Evolutionary conservation across 2,329 filamentous ascomycete genomes (phyloP).

Genomic region (Hymenoscyphus linearis): DNA sequence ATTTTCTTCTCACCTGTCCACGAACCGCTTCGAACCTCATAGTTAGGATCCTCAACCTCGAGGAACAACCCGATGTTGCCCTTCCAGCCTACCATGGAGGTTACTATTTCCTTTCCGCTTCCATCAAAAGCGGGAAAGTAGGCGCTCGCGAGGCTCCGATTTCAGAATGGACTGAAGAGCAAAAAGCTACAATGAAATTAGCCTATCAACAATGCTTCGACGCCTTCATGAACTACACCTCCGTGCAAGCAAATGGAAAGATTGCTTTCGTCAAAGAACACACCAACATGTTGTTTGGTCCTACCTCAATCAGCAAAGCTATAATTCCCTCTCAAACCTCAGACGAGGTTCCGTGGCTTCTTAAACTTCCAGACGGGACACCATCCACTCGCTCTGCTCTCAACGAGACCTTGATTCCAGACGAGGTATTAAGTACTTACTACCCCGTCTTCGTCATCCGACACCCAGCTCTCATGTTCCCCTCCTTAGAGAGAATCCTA

Average conservation of each 20-base stretch:
- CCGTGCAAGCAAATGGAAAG: conserved; percentile 26
- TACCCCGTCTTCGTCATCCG: conserved; percentile 35
- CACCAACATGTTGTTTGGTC: conserved; percentile 28
- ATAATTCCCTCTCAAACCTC: conserved; percentile 7
- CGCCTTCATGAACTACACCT: conserved; percentile 23
- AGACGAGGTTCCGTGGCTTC: conserved; percentile 2
- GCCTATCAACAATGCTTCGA: conserved; percentile 29
- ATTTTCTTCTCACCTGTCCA: conserved; percentile 4
- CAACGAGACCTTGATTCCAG: conserved; percentile 33
- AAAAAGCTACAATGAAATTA: conserved; percentile 22
- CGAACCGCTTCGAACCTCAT: conserved; percentile 32
- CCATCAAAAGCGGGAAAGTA: not conserved
- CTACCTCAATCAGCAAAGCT: conserved; percentile 16
- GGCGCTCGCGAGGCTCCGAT: conserved; percentile 14
- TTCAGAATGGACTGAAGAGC: conserved; percentile 28
- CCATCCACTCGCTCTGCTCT: not conserved
- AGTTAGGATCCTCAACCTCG: conserved; percentile 28
- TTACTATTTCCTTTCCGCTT: conserved; percentile 5
- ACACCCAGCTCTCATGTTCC: conserved; percentile 36
- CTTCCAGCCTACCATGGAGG: conserved; percentile 2
- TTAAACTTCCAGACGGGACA: not conserved
- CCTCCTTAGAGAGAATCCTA: conserved; percentile 27
- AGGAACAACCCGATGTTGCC: conserved; percentile 22
- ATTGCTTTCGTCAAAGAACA: conserved; percentile 35
- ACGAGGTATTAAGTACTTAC: conserved; percentile 33